Evolutionary conservation across 2,329 filamentous ascomycete species (phyloP), one percentile per base, ranked within the genome.

Genomic region (Sphaceloma murrayae): DNA sequence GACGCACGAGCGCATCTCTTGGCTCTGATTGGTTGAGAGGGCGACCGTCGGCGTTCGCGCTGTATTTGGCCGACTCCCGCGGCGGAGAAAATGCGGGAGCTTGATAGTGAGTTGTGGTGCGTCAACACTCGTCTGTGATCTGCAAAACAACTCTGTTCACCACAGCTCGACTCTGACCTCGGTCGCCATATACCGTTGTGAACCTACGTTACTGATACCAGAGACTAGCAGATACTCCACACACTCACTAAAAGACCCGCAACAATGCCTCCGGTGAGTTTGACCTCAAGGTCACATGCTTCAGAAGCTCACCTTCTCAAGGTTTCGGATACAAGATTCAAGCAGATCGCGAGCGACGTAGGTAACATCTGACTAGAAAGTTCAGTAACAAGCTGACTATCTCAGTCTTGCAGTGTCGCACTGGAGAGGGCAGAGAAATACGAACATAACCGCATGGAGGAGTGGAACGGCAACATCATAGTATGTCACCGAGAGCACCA

Each of bases 391-490:
- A 14, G 16, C 34, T 38, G 16, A 47, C 44, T 30, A 42, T 14
- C 13, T 34, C 51, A 94, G 87, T 88, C 86, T 54, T 94, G 88
- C 72, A 78, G 84, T 59, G 74, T 73, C 54, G 82, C 85, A 48
- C 76, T 96, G 56, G 77, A 78, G 50, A 73, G 67, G 51, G 78
- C 79, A 48, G 78, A 85, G 50, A 80, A 75, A 66, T 98, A 98
- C 69, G 83, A 94, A 53, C 91, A 96, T 66, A 67, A 78, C 46
- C 81, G 82, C 61, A 93, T 89, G 26, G 78, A 82, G 60, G 69
- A 78, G 55, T 96, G 89, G 89, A 96, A 96, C 70, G 82, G 82
- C 24, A 71, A 74, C 53, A 96, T 98, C 64, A 95, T 96, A 64
- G 87, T 94, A 75, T 56, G 77, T 69, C n/a, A n/a, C n/a, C n/a